phyloP scores from a whole-genome alignment of 225 moss, liverwort and hornwort genomes.

The Rhytidiadelphus loreus region DNA sequence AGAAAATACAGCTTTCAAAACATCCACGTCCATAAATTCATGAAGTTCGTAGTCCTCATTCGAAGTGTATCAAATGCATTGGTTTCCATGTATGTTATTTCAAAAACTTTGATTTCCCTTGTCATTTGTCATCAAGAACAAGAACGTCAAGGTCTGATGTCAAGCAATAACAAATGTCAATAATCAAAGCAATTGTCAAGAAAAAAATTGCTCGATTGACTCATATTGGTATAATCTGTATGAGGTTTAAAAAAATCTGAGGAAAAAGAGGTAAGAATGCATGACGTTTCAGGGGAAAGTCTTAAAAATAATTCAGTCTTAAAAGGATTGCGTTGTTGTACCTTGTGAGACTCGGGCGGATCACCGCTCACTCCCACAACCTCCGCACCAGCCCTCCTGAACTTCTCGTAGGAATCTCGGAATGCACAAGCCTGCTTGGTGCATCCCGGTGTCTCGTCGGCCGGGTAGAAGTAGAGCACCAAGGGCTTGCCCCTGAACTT shows the following conservation, averaged over 20 bases:
- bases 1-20: not conserved
- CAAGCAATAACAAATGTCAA: not conserved
- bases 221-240: not conserved
- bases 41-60: not conserved
- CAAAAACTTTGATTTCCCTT: not conserved
- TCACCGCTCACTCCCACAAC: conserved; percentile 91
- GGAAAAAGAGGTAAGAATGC: not conserved
- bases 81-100: not conserved
- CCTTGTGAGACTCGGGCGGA: conserved; percentile 77
- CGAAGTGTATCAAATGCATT: not conserved
- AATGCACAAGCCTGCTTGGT: conserved; percentile 99
- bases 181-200: not conserved
- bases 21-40: not conserved
- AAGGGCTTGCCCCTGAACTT: conserved; percentile 79
- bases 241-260: not conserved
- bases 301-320: not conserved
- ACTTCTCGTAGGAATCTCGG: conserved; percentile 94
- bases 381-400: conserved; percentile 83
- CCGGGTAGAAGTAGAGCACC: conserved; percentile 97
- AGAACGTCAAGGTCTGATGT: not conserved
- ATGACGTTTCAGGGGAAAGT: not conserved
- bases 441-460: conserved; percentile 81
- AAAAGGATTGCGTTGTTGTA: not conserved
- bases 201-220: not conserved
- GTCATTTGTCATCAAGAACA: not conserved